Evolutionary conservation across 768 basidiomycete genomes (phyloP).

Genomic region (Lactarius indigo): DNA sequence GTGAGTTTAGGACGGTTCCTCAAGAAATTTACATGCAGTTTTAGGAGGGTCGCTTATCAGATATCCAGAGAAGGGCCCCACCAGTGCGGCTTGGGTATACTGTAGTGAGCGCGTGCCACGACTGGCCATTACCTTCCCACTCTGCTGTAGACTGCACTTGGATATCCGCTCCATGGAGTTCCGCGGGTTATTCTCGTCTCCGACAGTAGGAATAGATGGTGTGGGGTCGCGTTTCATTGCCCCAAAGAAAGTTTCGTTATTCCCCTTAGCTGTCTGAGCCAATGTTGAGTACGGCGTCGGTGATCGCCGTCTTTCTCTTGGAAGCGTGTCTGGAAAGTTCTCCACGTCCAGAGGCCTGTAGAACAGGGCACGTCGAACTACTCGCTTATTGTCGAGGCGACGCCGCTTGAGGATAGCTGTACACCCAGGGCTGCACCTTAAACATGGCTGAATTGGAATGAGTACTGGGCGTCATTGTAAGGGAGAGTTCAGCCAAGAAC

Average conservation of each 20-base stretch:
- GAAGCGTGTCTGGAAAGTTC: neutral
- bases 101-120: neutral
- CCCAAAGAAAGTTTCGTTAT: neutral
- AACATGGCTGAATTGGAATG: neutral
- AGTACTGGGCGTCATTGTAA: neutral
- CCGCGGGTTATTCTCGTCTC: neutral
- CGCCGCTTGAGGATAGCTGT: neutral
- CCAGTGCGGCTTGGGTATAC: neutral
- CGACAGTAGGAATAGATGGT: neutral
- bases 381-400: neutral
- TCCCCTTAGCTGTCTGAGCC: neutral
- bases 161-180: neutral
- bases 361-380: neutral
- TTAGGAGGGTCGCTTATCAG: neutral
- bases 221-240: neutral
- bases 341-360: neutral
- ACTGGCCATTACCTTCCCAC: neutral
- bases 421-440: neutral
- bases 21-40: constrained; percentile 36
- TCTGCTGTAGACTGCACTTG: neutral
- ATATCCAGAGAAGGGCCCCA: constrained; percentile 1
- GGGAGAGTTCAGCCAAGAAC: neutral
- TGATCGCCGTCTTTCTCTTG: neutral
- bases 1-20: constrained; percentile 57
- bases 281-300: neutral